Conservation (phyloP, 176 grass and related monocot species). For the Typha latifolia region DNA sequence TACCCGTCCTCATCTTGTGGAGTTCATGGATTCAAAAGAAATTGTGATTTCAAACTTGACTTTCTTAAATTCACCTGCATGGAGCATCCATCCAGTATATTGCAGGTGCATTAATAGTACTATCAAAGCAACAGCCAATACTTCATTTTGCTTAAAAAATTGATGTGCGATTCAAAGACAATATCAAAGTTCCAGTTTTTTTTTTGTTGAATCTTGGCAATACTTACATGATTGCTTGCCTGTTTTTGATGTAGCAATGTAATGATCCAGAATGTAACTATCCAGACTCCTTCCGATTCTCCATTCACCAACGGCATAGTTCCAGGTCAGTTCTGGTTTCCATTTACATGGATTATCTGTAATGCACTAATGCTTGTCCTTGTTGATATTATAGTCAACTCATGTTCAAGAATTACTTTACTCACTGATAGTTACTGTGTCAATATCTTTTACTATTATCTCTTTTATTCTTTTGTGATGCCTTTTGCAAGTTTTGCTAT, state of each 20-base stretch:
- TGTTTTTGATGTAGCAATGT: conserved; percentile 44
- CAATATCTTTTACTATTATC: background rate
- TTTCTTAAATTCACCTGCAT: conserved; percentile 77
- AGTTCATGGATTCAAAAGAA: conserved; percentile 53
- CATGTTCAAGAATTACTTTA: background rate
- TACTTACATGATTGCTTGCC: conserved; percentile 1
- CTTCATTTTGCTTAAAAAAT: background rate
- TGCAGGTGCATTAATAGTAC: conserved; percentile 39
- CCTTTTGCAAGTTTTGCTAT: too few relatives aligned
- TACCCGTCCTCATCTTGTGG: conserved; percentile 78
- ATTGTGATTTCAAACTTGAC: conserved; percentile 77
- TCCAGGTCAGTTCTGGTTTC: conserved; percentile 38
- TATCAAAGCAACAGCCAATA: background rate
- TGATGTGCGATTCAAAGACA: background rate
- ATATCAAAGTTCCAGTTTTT: too few relatives aligned
- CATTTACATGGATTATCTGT: background rate
- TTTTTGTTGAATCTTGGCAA: background rate
- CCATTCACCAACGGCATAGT: conserved; percentile 74
- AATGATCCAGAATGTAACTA: conserved; percentile 56
- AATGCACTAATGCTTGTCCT: too few relatives aligned
- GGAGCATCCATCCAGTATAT: conserved; percentile 85
- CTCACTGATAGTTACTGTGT: background rate
- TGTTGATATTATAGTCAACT: too few relatives aligned
- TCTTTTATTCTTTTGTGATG: background rate
- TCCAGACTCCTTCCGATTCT: conserved; percentile 53